Evolutionary conservation across 331 rosid species (phyloP).

Genomic region (Telfairia occidentalis): DNA sequence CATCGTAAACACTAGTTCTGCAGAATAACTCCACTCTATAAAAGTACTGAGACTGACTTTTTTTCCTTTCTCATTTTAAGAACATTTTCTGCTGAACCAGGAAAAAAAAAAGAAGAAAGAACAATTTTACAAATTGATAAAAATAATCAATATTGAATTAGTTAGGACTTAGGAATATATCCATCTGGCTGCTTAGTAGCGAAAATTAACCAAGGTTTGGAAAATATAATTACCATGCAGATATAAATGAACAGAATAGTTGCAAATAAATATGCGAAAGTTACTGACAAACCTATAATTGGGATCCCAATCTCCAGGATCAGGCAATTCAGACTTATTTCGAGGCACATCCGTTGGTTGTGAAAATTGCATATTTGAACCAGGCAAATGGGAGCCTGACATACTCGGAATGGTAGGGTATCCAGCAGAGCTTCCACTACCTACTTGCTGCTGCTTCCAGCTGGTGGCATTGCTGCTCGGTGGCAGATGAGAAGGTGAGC

Average conservation of each 20-base stretch:
- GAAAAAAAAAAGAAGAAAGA: background rate
- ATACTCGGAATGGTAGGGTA: conserved; percentile 42
- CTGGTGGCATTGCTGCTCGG: conserved; percentile 40
- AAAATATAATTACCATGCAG: background rate
- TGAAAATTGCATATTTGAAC: conserved; percentile 36
- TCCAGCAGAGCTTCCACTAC: conserved; percentile 37
- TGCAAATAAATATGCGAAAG: background rate
- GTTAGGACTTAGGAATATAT: background rate
- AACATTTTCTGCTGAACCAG: background rate
- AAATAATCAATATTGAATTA: background rate
- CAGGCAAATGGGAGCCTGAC: conserved; percentile 32
- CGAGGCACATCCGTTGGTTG: conserved; percentile 36
- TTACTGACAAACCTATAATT: conserved; percentile 62
- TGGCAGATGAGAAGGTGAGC: conserved; percentile 63
- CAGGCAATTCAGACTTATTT: conserved; percentile 69
- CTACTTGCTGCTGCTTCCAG: conserved; percentile 71
- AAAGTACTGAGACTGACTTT: background rate
- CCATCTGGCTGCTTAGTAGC: background rate
- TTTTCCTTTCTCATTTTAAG: background rate
- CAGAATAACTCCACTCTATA: background rate
- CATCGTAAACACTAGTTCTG: background rate
- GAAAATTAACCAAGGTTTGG: background rate
- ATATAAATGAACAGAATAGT: background rate
- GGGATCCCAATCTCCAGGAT: conserved; percentile 99
- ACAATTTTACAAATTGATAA: background rate